Evolutionary conservation across 345 rosid genomes (phyloP).

Genomic region (Euphorbia lathyris): DNA sequence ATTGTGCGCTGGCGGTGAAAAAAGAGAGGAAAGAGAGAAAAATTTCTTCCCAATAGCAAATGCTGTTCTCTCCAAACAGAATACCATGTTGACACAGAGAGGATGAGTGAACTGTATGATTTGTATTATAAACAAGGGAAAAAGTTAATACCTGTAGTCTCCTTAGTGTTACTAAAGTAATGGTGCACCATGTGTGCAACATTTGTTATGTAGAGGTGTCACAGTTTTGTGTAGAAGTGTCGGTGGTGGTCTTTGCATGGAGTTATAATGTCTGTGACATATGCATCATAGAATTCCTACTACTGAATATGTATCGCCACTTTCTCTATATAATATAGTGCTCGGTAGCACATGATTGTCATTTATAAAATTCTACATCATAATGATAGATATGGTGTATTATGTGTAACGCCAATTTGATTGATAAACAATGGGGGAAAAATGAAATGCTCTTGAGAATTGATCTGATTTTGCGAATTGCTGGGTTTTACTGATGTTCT

Average conservation of each 20-base stretch:
- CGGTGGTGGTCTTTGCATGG: neutral
- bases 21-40: no score
- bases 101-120: no score
- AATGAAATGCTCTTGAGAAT: neutral
- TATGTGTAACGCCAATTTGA: neutral
- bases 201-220: neutral
- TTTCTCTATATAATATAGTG: neutral
- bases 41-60: no score
- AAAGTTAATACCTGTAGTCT: no score
- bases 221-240: neutral
- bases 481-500: slow-evolving; percentile 13
- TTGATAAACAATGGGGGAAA: neutral
- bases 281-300: neutral
- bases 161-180: neutral
- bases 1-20: no score
- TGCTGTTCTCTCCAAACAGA: no score
- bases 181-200: neutral
- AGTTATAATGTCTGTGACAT: neutral
- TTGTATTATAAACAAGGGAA: no score
- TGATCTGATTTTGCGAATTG: neutral
- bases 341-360: neutral
- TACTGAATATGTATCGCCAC: neutral
- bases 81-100: no score
- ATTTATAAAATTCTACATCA: neutral
- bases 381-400: no score